phyloP scores from a whole-genome alignment of 208 protist species.

The Leishmania tarentolae region DNA sequence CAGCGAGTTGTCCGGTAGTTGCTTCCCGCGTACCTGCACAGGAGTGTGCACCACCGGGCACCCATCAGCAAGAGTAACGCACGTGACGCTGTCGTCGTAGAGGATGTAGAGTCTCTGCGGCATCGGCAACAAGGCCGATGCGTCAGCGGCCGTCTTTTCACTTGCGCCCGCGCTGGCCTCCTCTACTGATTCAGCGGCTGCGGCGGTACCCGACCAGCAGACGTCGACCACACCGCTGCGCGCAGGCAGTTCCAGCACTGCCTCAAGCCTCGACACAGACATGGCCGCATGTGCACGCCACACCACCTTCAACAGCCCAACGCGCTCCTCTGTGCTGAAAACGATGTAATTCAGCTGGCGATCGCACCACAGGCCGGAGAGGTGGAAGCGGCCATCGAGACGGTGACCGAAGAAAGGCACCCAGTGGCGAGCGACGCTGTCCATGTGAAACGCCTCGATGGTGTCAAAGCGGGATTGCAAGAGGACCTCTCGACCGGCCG shows the following conservation, averaged over 20 bases:
- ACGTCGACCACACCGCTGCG: constrained; percentile 65
- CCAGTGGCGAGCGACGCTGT: constrained; percentile 53
- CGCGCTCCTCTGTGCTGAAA: constrained; percentile 82
- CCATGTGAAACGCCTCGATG: constrained; percentile 77
- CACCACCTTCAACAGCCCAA: constrained; percentile 52
- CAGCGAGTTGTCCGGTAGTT: constrained; percentile 24
- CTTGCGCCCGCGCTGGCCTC: background rate
- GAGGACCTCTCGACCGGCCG: constrained; percentile 52
- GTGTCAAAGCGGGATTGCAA: constrained; percentile 70
- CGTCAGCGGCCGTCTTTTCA: background rate
- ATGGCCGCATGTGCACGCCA: constrained; percentile 58
- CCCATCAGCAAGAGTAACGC: constrained; percentile 53
- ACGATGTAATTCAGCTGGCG: constrained; percentile 58
- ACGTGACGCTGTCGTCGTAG: constrained; percentile 63
- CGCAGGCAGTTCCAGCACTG: constrained; percentile 58
- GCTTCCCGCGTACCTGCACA: constrained; percentile 23
- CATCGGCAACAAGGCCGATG: constrained; percentile 2
- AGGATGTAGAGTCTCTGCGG: constrained; percentile 51
- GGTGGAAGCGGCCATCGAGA: constrained; percentile 68
- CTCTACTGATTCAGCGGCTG: background rate
- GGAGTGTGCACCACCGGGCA: constrained; percentile 53
- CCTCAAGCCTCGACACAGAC: constrained; percentile 51
- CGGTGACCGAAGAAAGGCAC: constrained; percentile 72
- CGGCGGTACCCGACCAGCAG: constrained; percentile 36
- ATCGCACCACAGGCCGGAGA: constrained; percentile 77